Evolutionary conservation across 768 basidiomycete genomes (phyloP).

Genomic region (Kwoniella heveanensis): DNA sequence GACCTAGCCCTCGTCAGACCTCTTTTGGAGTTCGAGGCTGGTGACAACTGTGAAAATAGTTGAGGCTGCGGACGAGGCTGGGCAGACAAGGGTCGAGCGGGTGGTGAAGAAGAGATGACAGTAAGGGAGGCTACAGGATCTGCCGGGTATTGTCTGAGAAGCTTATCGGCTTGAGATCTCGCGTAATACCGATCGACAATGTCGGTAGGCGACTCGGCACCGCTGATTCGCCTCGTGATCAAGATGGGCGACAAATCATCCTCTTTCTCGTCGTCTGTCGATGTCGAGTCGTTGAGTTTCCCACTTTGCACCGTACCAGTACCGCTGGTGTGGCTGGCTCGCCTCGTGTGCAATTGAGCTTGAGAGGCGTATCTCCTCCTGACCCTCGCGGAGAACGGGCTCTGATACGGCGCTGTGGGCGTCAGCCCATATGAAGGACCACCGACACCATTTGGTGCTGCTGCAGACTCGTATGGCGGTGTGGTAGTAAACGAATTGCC

Average conservation of each 20-base stretch:
- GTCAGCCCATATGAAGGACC: neutral
- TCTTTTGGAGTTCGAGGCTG: neutral
- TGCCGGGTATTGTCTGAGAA: conserved; percentile 8
- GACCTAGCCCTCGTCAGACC: neutral
- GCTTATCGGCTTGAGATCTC: neutral
- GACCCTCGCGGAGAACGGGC: neutral
- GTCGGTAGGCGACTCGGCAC: conserved; percentile 1
- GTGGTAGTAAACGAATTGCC: neutral
- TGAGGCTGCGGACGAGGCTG: neutral
- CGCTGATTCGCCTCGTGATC: conserved; percentile 9
- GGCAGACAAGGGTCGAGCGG: neutral
- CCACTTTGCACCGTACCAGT: neutral
- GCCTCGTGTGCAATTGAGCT: neutral
- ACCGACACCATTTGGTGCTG: neutral
- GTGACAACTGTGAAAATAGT: neutral
- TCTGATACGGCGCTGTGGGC: neutral
- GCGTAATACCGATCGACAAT: conserved; percentile 11
- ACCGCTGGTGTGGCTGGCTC: neutral
- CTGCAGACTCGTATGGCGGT: too few relatives aligned
- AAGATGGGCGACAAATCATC: conserved; percentile 7
- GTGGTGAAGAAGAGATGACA: conserved; percentile 24
- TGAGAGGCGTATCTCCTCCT: neutral
- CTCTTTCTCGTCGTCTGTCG: neutral
- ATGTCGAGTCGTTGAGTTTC: neutral
- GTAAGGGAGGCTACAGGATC: conserved; percentile 44